Evolutionary conservation across 306 rosid species (phyloP), one percentile per base, ranked within the genome.

Genomic region (Acmispon strigosus): DNA sequence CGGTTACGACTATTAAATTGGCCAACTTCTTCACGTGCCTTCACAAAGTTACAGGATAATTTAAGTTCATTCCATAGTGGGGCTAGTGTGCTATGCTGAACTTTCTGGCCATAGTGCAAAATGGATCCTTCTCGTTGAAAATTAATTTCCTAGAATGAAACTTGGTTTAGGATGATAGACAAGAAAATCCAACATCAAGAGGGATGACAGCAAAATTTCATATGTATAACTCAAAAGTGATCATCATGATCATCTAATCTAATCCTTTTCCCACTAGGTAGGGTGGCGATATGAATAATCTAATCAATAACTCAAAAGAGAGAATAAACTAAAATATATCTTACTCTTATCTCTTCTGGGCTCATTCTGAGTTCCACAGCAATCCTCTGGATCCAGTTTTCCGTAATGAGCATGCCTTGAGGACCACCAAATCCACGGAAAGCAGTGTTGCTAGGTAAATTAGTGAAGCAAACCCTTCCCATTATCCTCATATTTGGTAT

Each of bases 381-480:
- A 77, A 90, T 86, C 77, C 97, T 84, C 42, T 90, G 93, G 55
- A 94, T 90, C 98, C 98, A 90, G 62, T 90, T 89, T 86, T 94
- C 98, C 49, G 95, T 34, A 82, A 94, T 87, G 60, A 94, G 82
- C 97, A 94, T 86, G 72, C 98, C 98, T 89, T 94, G 97, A 75
- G 97, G 98, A 63, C 97, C 97, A 81, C 98, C 98, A 81, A 90
- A 94, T 62, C 98, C 98, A 70, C 95, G 87, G 81, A 94, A 94
- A 76, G 98, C 97, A 78, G 98, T 94, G 85, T 94, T 81, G 72
- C 94, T 85, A 42, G 98, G 90, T 45, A 87, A 73, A 77, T 94
- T 89, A 42, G 98, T 94, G 84, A 86, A 88, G 82, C 98, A 94
- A 62, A 78, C 96, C 80, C 79, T 86, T 73, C 98, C 98, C 42